phyloP scores from a whole-genome alignment of 2,329 filamentous ascomycete species.

The Myriosclerotinia scirpicola region DNA sequence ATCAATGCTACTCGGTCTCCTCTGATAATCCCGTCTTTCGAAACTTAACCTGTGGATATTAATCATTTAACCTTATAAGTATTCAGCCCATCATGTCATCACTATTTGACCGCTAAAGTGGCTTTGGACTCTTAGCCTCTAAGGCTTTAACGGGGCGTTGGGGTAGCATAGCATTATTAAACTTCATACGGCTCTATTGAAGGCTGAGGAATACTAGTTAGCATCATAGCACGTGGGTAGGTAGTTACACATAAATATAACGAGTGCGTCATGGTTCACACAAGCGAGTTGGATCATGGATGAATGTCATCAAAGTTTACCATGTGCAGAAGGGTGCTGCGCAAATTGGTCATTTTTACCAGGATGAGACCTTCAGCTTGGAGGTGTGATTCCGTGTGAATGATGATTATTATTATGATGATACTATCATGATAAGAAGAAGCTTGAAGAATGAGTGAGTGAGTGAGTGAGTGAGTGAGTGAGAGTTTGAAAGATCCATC shows the following conservation, averaged over 20 bases:
- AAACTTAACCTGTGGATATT: neutral
- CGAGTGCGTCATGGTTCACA: too few relatives aligned
- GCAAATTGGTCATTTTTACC: constrained; percentile 5
- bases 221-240: neutral
- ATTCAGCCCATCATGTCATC: too few relatives aligned
- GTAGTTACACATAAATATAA: neutral
- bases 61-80: too few relatives aligned
- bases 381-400: neutral
- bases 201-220: neutral
- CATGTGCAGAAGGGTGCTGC: neutral
- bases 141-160: neutral
- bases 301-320: too few relatives aligned
- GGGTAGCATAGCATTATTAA: too few relatives aligned
- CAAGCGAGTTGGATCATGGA: too few relatives aligned
- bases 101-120: neutral
- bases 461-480: too few relatives aligned
- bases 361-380: neutral
- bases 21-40: too few relatives aligned
- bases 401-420: too few relatives aligned
- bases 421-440: neutral
- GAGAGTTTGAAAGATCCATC: too few relatives aligned
- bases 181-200: neutral
- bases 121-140: too few relatives aligned
- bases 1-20: neutral
- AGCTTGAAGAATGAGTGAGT: constrained; percentile 5